Base-by-base conservation (phyloP, 768 basidiomycete species). In the Royoungia palumana region DNA sequence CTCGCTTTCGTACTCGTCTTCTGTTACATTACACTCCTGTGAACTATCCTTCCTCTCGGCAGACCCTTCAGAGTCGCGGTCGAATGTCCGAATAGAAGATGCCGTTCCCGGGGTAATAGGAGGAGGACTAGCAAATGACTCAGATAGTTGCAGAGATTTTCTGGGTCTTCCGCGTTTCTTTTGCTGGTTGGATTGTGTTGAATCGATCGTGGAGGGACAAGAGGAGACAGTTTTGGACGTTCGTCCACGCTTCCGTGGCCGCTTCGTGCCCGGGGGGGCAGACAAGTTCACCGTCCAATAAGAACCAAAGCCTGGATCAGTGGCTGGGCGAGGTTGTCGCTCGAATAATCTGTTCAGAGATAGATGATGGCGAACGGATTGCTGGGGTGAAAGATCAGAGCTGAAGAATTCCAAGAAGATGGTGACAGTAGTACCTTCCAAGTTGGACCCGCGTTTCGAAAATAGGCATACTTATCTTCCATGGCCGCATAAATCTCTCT, bases 261-360 rank as follows among this genome's bases (percentile, higher is more conserved):
- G 80, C 69, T 91, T 91, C 1, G 88, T 90, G 19, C 89, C 89
- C 2, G 88, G 88, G 12, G 88, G 87, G n/a, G 89, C 89, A 41
- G 79, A 66, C 19, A 90, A 74, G 66, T 90, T 90, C n/a, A 91
- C 89, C 30, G 88, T 89, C 89, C 89, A 91, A 62, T 91, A 90
- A 11, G 88, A 90, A 19, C 89, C 89, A 63, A 89, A 89, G 14
- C 89, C 89, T 12, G 89, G 89, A 64, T 90, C 88, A 25, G 87
- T 87, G 10, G 86, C 85, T 8, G 89, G 89, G 42, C 89, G 78
- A 17, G 85, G 83, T 57, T 89, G 86, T 42, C 87, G 78, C 64
- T 91, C 89, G 59, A 91, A 91, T 5, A 91, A 69, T 30, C 87
- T 80, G 67, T 90, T 90, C 43, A 90, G 70, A 11, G 89, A 90